These are phyloP conservation scores for Pseudoneurospora amorphoporcata DNA, from an alignment of 495 filamentous ascomycete genomes.

Conservation along the genomic window DNA sequence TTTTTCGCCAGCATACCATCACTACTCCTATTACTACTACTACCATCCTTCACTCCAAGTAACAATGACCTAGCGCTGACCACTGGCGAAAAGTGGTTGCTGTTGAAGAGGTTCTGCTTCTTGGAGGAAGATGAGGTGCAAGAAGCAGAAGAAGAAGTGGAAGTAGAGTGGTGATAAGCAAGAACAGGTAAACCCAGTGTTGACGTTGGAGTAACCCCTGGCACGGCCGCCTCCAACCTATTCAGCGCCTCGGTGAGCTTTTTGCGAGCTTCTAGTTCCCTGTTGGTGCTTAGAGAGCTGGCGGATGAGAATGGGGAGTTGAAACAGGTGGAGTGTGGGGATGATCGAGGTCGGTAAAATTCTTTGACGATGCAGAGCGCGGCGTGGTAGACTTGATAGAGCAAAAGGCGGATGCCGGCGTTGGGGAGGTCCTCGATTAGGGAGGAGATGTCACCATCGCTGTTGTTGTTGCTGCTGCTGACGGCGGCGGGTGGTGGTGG, in stretches of 20 bases:
- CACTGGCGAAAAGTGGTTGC: neutral
- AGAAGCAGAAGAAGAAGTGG: neutral
- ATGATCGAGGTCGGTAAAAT: conserved; percentile 35
- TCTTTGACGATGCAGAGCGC: conserved; percentile 33
- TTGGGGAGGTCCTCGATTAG: conserved; percentile 28
- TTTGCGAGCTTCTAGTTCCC: conserved; percentile 37
- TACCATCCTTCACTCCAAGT: neutral
- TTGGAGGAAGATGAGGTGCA: neutral
- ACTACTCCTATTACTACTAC: neutral
- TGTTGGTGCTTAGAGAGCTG: conserved; percentile 20
- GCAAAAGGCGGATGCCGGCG: conserved; percentile 26
- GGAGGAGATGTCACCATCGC: neutral
- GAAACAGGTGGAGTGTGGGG: neutral
- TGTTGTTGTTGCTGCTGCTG: neutral
- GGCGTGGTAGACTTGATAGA: conserved; percentile 42
- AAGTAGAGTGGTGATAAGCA: neutral
- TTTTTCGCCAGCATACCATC: conserved; percentile 8
- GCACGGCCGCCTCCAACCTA: conserved; percentile 1
- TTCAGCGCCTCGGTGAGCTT: conserved; percentile 29
- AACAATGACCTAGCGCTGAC: neutral
- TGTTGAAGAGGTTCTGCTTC: neutral
- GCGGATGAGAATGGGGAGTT: neutral
- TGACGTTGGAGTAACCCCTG: neutral
- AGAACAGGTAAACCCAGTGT: neutral
- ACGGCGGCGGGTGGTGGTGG: too few relatives aligned